Evolutionary conservation across 768 basidiomycete species (phyloP), one percentile per base, ranked within the genome.

Genomic region (Leccinum sublutescens): DNA sequence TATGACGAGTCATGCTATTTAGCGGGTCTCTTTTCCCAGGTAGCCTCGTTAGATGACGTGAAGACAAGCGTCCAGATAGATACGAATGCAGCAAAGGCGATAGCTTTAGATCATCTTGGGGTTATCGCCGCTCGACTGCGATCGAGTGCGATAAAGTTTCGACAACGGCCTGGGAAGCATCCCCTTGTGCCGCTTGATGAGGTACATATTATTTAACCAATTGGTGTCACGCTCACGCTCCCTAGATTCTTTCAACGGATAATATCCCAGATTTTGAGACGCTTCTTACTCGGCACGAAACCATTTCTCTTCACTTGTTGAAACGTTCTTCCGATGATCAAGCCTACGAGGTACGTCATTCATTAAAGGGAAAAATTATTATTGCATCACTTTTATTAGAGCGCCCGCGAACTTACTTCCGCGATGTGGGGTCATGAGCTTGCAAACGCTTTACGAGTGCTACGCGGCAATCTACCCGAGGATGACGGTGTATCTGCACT

Each of bases 21-120:
- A 51, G 55, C 11, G 5, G 15, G 1, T 17, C 11, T 49, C 23
- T 29, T 19, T 31, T 23, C 31, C 1, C 56, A 96, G 94, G 87
- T 95, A 23, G 78, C 87, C 4, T 88, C 89, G 0, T 75, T 98
- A 29, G 90, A 94, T 57, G 94, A 97, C 64, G 79, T 88, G 38
- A 94, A 93, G 67, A 82, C 84, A 5, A 79, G 79, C 15, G 78
- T 76, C 15, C 76, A 82, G 36, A 76, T 77, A 25, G 97, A 98
- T 67, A 85, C 80, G 38, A 95, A 91, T 65, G 92, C 93, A 0
- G 86, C 89, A 0, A 96, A 95, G 72, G 86, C 86, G 1, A 87
- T 97, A 62, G 92, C 95, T 0, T 78, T 98, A 36, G 97, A 99
- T 69, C 93, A 98, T 73, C 78, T 99, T 0, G 97, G 97, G 10